These are phyloP conservation scores for Tulasnella sp. DNA, from an alignment of 768 basidiomycete species.

Conservation along the genomic window DNA sequence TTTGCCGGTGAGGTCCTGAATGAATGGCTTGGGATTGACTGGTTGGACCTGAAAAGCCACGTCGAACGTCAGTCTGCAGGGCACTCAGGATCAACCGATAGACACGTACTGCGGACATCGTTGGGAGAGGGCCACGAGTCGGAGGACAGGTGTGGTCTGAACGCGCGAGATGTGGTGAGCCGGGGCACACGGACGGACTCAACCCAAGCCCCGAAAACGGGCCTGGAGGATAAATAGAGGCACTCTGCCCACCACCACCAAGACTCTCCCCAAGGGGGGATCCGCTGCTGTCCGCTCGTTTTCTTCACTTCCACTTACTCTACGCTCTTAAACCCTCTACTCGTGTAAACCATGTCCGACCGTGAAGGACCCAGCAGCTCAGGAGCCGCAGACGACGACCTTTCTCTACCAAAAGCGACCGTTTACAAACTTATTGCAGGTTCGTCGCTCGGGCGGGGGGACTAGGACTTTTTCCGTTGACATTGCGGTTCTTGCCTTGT, in stretches of 20 bases:
- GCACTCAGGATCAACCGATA: neutral
- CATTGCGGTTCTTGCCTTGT: constrained; percentile 1
- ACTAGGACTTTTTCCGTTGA: neutral
- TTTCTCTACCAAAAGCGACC: constrained; percentile 92
- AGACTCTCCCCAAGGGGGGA: neutral
- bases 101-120: neutral
- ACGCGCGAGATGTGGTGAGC: neutral
- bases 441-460: too few species aligned
- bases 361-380: constrained; percentile 61
- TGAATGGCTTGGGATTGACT: constrained; percentile 97
- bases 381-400: constrained; percentile 74
- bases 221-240: neutral
- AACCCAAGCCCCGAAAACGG: neutral
- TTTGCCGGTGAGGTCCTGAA: constrained; percentile 97
- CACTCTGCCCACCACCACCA: neutral
- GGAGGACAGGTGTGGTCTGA: neutral
- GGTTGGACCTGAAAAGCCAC: constrained; percentile 54
- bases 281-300: neutral
- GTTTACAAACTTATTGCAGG: constrained; percentile 95
- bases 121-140: neutral
- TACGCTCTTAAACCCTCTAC: neutral
- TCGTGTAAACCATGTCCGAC: constrained; percentile 61
- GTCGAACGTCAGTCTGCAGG: neutral
- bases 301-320: neutral
- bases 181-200: neutral